These are phyloP conservation scores for Ormosia emarginata DNA, from an alignment of 306 rosid species.

Conservation along the genomic window DNA sequence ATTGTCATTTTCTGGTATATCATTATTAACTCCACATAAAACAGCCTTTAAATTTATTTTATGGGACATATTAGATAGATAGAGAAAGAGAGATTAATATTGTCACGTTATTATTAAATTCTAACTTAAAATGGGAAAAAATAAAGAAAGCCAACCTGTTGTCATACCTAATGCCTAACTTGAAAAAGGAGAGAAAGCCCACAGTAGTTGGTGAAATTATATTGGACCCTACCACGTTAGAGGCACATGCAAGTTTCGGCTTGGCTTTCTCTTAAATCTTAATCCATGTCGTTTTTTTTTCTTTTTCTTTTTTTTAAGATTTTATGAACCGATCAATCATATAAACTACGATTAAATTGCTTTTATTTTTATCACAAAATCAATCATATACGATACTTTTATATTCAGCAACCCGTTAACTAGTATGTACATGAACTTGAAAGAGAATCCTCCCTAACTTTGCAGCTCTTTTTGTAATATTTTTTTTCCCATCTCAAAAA, in stretches of 20 bases:
- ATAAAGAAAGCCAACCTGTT: slow-evolving; percentile 1
- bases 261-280: slow-evolving; percentile 28
- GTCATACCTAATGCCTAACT: slow-evolving; percentile 2
- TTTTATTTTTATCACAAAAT: neutral
- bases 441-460: slow-evolving; percentile 7
- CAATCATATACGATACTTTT: neutral
- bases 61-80: neutral
- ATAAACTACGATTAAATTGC: neutral
- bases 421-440: slow-evolving; percentile 28
- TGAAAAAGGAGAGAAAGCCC: neutral
- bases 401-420: neutral
- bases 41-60: neutral
- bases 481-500: slow-evolving; percentile 4
- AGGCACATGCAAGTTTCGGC: slow-evolving; percentile 35
- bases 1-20: neutral
- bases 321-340: slow-evolving; percentile 22
- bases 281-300: slow-evolving; percentile 1
- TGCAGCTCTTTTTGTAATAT: neutral
- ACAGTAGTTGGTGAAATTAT: slow-evolving; percentile 16
- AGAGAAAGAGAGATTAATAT: neutral
- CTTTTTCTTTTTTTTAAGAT: neutral
- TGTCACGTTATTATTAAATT: neutral
- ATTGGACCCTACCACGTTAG: slow-evolving; percentile 42
- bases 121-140: neutral
- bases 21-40: neutral